Conservation (phyloP, 225 moss, liverwort and hornwort species). For the Marchantia polymorpha region DNA sequence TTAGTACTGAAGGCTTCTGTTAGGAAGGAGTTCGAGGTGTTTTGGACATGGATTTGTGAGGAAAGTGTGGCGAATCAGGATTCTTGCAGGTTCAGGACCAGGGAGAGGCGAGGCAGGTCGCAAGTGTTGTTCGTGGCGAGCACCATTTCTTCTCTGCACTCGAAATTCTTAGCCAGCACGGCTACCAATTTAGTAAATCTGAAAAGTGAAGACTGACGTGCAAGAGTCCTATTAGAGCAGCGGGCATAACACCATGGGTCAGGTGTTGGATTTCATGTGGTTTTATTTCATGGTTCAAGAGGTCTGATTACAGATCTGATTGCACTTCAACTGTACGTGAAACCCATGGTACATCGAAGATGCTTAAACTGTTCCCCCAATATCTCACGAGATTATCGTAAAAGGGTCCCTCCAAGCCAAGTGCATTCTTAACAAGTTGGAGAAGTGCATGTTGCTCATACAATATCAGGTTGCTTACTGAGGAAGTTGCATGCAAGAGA, state of each 20-base stretch:
- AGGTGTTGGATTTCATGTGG: too few relatives aligned
- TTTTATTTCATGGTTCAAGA: too few relatives aligned
- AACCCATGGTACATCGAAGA: neutral
- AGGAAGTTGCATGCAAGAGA: neutral
- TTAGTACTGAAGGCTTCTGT: too few relatives aligned
- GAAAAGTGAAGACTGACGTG: too few relatives aligned
- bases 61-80: constrained; percentile 5
- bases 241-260: too few relatives aligned
- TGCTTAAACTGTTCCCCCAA: neutral
- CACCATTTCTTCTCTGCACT: constrained; percentile 24
- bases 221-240: too few relatives aligned
- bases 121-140: constrained; percentile 21
- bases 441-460: too few relatives aligned
- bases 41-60: constrained; percentile 17
- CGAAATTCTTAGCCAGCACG: constrained; percentile 27
- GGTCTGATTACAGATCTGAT: neutral
- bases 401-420: neutral
- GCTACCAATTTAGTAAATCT: constrained; percentile 25
- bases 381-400: neutral
- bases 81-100: neutral
- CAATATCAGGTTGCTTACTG: neutral
- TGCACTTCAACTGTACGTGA: neutral
- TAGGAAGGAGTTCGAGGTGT: constrained; percentile 7
- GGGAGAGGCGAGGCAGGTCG: neutral
- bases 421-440: neutral